phyloP scores from a whole-genome alignment of 2,329 filamentous ascomycete species.

The Epicoccum sorghinum region DNA sequence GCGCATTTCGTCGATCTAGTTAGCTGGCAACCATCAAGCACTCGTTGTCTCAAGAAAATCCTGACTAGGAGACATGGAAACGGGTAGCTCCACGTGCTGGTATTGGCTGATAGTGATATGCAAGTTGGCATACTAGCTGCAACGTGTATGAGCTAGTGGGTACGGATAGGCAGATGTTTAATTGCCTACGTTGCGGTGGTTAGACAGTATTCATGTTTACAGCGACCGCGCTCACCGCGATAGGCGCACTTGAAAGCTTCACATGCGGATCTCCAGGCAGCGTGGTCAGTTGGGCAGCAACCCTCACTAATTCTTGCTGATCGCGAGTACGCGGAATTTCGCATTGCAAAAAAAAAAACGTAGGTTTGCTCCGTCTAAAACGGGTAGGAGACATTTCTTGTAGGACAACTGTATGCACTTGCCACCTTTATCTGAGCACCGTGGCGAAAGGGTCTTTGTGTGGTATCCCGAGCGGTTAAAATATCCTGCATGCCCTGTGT shows the following conservation, averaged over 20 bases:
- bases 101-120: neutral
- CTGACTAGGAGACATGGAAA: neutral
- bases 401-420: neutral
- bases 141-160: neutral
- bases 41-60: neutral
- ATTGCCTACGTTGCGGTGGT: neutral
- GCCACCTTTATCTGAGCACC: neutral
- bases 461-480: neutral
- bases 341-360: neutral
- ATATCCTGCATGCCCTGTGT: constrained; percentile 2
- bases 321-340: neutral
- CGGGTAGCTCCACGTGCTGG: neutral
- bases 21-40: neutral
- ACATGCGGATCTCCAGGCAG: neutral
- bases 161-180: neutral
- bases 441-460: neutral
- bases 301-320: neutral
- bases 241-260: neutral
- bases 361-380: neutral
- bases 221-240: neutral
- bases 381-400: neutral
- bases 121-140: neutral
- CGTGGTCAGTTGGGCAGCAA: constrained; percentile 1
- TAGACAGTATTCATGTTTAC: neutral
- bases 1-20: constrained; percentile 2